Evolutionary conservation across 1,284 basidiomycete genomes (phyloP), one percentile per base, ranked within the genome.

Genomic region (Fistulina hepatica): DNA sequence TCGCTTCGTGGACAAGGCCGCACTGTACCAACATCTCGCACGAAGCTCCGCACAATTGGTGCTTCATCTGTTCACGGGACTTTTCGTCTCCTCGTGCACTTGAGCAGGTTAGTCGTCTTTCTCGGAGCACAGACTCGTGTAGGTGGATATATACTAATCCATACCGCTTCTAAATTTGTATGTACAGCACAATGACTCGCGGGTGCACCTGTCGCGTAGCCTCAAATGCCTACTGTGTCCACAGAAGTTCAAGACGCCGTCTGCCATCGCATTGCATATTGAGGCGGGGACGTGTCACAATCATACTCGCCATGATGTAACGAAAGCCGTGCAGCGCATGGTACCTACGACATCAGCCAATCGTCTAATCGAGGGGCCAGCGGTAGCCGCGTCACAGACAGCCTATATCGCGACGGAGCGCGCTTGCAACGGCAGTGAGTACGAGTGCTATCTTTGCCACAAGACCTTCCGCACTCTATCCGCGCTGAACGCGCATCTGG

Each of bases 181-280:
- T 15, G 33, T 42, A 20, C 22, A 56, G 51, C 57, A 60, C 40
- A 39, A 43, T 13, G 40, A 44, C 13, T 59, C 56, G 2, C 36
- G 41, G 5, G 44, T 48, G 1, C 57, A 58, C 44, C 39, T 38
- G 11, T 33, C 41, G 4, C 49, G 52, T 20, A 40, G 45, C n/a
- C 41, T 55, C 33, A 34, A 43, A n/a, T 63, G 61, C 37, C 53
- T 56, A 8, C 48, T 59, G 31, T 65, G 64, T 45, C 19, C 25
- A 3, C 44, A 42, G 17, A 31, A 31, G 3, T 31, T 31, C 28
- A 31, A 31, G 13, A 31, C 28, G 15, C 28, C 28, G 19, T 63
- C 66, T 4, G 64, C 70, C 6, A 52, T 73, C 36, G 51, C 66
- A 20, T 56, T 63, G 12, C 71, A 73, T 45, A 57, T 70, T 44